These are phyloP conservation scores for Xylaria sp. DNA, from an alignment of 2,329 filamentous ascomycete genomes.

Conservation along the genomic window DNA sequence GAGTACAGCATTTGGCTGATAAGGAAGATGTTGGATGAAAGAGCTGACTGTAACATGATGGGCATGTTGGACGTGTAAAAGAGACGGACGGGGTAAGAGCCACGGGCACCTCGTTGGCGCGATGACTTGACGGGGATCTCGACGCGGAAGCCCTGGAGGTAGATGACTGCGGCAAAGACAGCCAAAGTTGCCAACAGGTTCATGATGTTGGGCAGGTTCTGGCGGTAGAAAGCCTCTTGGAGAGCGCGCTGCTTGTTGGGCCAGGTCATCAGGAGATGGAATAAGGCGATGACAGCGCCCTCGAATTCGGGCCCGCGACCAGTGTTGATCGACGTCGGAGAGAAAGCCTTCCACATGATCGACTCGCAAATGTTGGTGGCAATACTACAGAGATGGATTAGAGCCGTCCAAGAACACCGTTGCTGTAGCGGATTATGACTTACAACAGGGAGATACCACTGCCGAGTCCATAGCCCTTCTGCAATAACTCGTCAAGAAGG, in stretches of 20 bases:
- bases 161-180: conserved; percentile 98
- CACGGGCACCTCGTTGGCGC: conserved; percentile 97
- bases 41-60: conserved; percentile 99
- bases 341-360: conserved; percentile 99
- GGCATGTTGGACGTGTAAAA: conserved; percentile 99
- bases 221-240: conserved; percentile 98
- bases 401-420: too few species aligned
- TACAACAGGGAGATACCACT: conserved; percentile 95
- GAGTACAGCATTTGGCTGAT: conserved; percentile 99
- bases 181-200: conserved; percentile 92
- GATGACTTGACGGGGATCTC: conserved; percentile 99
- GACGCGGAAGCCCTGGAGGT: conserved; percentile 98
- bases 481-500: conserved; percentile 96
- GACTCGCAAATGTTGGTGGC: conserved; percentile 99
- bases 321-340: conserved; percentile 98
- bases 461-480: conserved; percentile 99
- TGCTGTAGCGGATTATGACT: too few species aligned
- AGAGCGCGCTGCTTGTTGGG: conserved; percentile 99
- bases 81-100: conserved; percentile 96
- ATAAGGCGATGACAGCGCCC: conserved; percentile 96
- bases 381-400: conserved; percentile 62
- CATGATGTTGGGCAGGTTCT: conserved; percentile 99
- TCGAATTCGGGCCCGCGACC: conserved; percentile 99
- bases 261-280: conserved; percentile 98
- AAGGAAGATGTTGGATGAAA: conserved; percentile 99